phyloP scores from a whole-genome alignment of 768 basidiomycete species.

The Auricularia sp. region DNA sequence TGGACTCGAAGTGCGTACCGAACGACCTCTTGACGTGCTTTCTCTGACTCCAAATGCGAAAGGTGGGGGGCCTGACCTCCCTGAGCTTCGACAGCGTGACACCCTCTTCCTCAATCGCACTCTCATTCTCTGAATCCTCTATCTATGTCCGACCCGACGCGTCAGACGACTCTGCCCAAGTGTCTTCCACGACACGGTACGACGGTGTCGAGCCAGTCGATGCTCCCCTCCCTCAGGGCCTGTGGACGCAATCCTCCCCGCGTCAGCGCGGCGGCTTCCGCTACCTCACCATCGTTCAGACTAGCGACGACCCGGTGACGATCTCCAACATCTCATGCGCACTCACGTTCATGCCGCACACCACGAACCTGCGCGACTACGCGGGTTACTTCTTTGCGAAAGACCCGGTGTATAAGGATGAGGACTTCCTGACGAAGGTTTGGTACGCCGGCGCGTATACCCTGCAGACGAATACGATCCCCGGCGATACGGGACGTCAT shows the following conservation, averaged over 20 bases:
- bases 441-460: slow-evolving; percentile 12
- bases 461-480: slow-evolving; percentile 10
- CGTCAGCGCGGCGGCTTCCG: slow-evolving; percentile 9
- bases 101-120: slow-evolving; percentile 28
- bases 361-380: slow-evolving; percentile 5
- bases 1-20: slow-evolving; percentile 35
- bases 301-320: background rate
- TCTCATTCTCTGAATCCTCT: slow-evolving; percentile 51
- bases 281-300: slow-evolving; percentile 5
- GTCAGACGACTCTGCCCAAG: slow-evolving; percentile 37
- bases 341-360: slow-evolving; percentile 8
- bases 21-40: background rate
- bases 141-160: slow-evolving; percentile 40
- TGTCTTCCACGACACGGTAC: slow-evolving; percentile 31
- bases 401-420: background rate
- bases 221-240: background rate
- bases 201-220: slow-evolving; percentile 23
- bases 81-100: slow-evolving; percentile 30
- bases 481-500: slow-evolving; percentile 5
- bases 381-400: slow-evolving; percentile 8
- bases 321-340: slow-evolving; percentile 5
- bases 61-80: slow-evolving; percentile 47
- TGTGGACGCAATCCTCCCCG: slow-evolving; percentile 7
- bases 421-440: slow-evolving; percentile 7
- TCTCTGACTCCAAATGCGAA: background rate